Conservation (phyloP, 176 grass and related monocot genomes). For the Microstegium vimineum region DNA sequence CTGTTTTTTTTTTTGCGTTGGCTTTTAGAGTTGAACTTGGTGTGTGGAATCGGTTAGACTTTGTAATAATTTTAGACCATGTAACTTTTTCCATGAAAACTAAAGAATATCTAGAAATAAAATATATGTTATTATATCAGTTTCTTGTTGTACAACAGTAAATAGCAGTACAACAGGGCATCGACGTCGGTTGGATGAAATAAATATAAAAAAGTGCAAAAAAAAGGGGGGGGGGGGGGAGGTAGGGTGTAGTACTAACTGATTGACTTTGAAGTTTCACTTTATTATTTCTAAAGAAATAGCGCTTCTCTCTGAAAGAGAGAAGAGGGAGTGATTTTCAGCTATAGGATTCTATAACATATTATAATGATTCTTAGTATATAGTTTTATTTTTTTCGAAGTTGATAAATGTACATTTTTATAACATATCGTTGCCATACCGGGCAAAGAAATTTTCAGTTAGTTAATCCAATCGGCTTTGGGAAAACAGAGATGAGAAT, state of each 20-base stretch:
- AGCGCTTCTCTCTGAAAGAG: neutral
- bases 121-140: too few relatives aligned
- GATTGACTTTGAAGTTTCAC: slow-evolving; percentile 14
- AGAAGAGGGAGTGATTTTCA: neutral
- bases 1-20: too few relatives aligned
- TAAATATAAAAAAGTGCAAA: neutral
- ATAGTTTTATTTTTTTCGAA: neutral
- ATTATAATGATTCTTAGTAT: neutral
- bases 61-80: too few relatives aligned
- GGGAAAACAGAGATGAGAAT: neutral
- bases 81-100: too few relatives aligned
- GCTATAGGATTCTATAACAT: neutral
- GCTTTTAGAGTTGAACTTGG: too few relatives aligned
- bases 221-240: neutral
- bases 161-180: too few relatives aligned
- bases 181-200: too few relatives aligned
- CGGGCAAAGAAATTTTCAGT: neutral
- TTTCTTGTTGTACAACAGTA: too few relatives aligned
- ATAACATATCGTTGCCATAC: slow-evolving; percentile 19
- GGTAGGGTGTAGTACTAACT: neutral
- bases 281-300: neutral
- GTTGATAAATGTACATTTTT: neutral
- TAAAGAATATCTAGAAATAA: too few relatives aligned
- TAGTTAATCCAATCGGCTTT: neutral
- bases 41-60: too few relatives aligned